These are phyloP conservation scores for Pulicaria dysenterica DNA, from an alignment of 129 eudicot genomes.

Conservation along the genomic window DNA sequence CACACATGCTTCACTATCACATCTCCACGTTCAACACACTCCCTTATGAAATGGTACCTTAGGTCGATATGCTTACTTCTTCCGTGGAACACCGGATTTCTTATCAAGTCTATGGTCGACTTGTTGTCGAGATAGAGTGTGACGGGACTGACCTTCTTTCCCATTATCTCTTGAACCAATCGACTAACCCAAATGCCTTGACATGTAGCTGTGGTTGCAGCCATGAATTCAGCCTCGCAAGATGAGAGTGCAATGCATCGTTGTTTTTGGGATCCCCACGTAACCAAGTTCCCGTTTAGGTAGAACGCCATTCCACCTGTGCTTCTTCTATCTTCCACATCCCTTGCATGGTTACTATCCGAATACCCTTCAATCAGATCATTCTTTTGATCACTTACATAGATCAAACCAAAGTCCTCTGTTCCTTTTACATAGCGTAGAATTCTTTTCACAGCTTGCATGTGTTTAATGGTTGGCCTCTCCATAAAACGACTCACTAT, in stretches of 20 bases:
- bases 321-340: not conserved
- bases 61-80: not conserved
- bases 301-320: not conserved
- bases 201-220: not conserved
- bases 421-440: not conserved
- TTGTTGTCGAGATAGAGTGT: not conserved
- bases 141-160: not conserved
- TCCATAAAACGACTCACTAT: not conserved
- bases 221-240: not conserved
- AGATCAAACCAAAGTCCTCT: not conserved
- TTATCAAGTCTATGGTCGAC: not conserved
- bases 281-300: not conserved
- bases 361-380: not conserved
- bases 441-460: not conserved
- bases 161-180: not conserved
- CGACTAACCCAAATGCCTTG: not conserved
- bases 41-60: not conserved
- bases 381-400: not conserved
- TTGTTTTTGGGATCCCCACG: not conserved
- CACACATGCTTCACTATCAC: not conserved
- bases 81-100: not conserved
- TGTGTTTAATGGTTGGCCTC: not conserved
- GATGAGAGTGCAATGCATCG: not conserved
- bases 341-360: not conserved
- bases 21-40: not conserved